Base-by-base conservation (phyloP, 2,329 filamentous ascomycete species). In the Pseudogymnoascus sp. region DNA sequence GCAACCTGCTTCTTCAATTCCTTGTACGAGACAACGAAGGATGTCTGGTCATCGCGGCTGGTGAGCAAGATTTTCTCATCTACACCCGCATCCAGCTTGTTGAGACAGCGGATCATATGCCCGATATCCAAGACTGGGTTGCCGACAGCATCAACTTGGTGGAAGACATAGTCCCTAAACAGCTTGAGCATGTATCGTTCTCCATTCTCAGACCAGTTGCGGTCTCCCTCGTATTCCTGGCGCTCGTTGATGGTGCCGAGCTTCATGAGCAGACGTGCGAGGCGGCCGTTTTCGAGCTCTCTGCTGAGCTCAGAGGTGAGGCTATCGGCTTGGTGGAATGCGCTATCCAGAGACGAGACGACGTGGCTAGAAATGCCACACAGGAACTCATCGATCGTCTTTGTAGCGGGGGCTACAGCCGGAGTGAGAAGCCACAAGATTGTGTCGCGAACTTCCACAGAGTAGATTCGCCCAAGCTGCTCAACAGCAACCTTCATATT, bases 91-190 rank as follows among this genome's bases (percentile, higher is more conserved):
- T 99, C 94, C 60, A 99, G 78, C 72, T 96, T 97, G 76, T 95
- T 97, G 67, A 99, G 75, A 70, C 88, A 93, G 25, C 82, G 83
- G 50, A 99, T 74, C 65, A 97, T 90, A 75, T 97, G 92, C 2
- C 89, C 93, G 62, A 97, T 78, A 70, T 97, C 90, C 4, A 96
- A 79, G 1, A 92, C 87, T 0, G 94, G 89, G 60, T 89, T 88
- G 12, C 91, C 91, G 62, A 90, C 85, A 30, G 84, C 82, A 71
- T 97, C 91, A 11, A 97, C 91, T 70, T 96, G 92, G 73, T 99
- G 94, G 75, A 97, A 99, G 39, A 97, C 90, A 69, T 95, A 97
- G 74, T 99, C 94, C 58, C 94, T 85, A 78, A 97, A 97, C 7
- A 99, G 81, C 75, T 96, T 97, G 65, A 99, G 79, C 71, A 90